phyloP scores from a whole-genome alignment of 2,329 filamentous ascomycete genomes.

The Pseudogymnoascus sp. region DNA sequence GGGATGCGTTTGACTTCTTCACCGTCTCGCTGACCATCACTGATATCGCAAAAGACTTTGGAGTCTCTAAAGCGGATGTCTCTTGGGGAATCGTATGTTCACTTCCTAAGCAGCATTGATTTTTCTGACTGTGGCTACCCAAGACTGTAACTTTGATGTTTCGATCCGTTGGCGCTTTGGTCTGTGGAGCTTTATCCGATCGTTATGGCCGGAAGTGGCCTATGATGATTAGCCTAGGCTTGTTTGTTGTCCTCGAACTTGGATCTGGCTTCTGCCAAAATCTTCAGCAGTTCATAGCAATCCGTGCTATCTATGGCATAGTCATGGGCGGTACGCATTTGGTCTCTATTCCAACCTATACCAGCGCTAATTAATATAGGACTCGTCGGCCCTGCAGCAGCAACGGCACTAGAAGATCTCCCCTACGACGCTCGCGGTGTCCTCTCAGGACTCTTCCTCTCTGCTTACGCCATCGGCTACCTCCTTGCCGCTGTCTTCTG shows the following conservation, averaged over 20 bases:
- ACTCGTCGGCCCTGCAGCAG: conserved; percentile 57
- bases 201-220: conserved; percentile 59
- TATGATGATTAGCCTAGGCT: conserved; percentile 63
- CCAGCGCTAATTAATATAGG: neutral
- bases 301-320: conserved; percentile 65
- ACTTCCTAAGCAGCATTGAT: neutral
- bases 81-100: conserved; percentile 4
- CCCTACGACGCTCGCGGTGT: conserved; percentile 22
- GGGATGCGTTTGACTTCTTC: conserved; percentile 76
- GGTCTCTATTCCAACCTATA: neutral
- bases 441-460: conserved; percentile 23
- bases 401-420: conserved; percentile 62
- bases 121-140: neutral
- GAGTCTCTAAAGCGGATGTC: neutral
- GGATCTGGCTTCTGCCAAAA: conserved; percentile 20
- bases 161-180: conserved; percentile 63
- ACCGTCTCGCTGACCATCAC: conserved; percentile 66
- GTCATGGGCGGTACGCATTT: conserved; percentile 70
- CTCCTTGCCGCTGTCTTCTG: conserved; percentile 40
- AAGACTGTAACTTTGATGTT: conserved; percentile 49
- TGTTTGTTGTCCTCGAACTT: conserved; percentile 64
- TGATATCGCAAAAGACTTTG: conserved; percentile 37
- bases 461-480: conserved; percentile 24
- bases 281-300: conserved; percentile 52
- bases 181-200: conserved; percentile 63